A percentile compares a stretch with the other conserved stretches of the same genome.
Evolutionary conservation across 495 filamentous ascomycete species (phyloP).

Genomic region (Tuber calosporum): DNA sequence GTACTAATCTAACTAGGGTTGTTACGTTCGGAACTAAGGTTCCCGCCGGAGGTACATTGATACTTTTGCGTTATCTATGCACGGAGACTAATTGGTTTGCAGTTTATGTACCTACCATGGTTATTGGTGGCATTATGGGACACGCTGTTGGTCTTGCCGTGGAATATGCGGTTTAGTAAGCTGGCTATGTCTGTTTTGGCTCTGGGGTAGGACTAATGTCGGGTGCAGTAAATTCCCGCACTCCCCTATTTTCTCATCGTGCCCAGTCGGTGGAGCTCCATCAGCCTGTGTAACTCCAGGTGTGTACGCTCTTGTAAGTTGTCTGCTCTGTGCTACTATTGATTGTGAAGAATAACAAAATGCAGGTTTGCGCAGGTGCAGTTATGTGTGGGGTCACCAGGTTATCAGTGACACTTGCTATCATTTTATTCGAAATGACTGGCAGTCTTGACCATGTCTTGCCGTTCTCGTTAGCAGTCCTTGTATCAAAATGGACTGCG

Average conservation of each 20-base stretch:
- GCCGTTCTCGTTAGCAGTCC: constrained; percentile 83
- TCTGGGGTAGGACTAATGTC: constrained; percentile 5
- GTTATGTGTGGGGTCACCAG: constrained; percentile 98
- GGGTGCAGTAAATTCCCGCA: constrained; percentile 53
- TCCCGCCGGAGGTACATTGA: constrained; percentile 59
- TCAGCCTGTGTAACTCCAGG: constrained; percentile 88
- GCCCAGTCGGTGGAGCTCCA: constrained; percentile 59
- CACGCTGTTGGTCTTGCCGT: constrained; percentile 79
- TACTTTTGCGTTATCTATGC: not conserved
- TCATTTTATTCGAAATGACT: constrained; percentile 93
- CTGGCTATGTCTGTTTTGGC: not conserved
- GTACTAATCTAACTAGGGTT: constrained; percentile 33
- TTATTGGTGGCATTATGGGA: constrained; percentile 88
- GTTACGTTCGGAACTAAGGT: constrained; percentile 57
- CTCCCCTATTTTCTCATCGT: constrained; percentile 64
- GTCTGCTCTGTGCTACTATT: not conserved
- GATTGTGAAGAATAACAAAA: constrained; percentile 8
- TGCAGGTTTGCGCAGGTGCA: constrained; percentile 69
- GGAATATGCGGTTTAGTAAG: constrained; percentile 62
- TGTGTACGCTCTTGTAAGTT: constrained; percentile 70
- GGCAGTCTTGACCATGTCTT: constrained; percentile 91
- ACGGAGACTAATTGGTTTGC: constrained; percentile 11
- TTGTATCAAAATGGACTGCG: constrained; percentile 95
- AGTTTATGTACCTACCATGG: constrained; percentile 73
- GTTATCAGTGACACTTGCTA: constrained; percentile 84